Base-by-base conservation (phyloP, 2,329 filamentous ascomycete genomes). In the Ceratocystis colombiana region DNA sequence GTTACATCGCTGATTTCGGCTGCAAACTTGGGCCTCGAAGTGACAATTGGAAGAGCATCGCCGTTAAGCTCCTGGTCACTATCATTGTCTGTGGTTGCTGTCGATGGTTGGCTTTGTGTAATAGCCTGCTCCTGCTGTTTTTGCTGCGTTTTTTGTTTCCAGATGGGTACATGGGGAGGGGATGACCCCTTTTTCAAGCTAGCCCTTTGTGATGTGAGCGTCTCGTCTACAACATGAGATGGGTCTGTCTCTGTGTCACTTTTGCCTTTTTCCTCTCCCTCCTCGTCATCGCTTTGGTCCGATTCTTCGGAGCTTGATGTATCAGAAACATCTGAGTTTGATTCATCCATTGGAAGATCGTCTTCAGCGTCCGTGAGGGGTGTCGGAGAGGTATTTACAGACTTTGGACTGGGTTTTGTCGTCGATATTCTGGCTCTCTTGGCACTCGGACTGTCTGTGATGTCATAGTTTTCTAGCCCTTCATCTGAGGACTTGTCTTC, bases 1-100 rank as follows among this genome's bases (percentile, higher is more conserved):
- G 53, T 41, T 65, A 65, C 64, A 61, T 65, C 64, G 55, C 64
- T 65, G 55, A 62, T 65, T n/a, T 65, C 64, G 22, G 25, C 44
- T n/a, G 33, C 50, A 59, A 63, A 46, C 61, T 63, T 28, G 20
- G 61, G 22, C 44, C 15, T 28, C 17, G 41, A 44, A 33, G 30
- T 20, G 25, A 48, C 7, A 12, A 45, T 33, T 0, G 33, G 1
- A 50, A 4, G 22, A 7, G 5, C 20, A 37, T 37, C 28, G 25
- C 37, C 12, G 37, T 12, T 41, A 1, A 20, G 15, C 12, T 46
- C 22, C 5, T 46, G 8, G 5, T 22, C 3, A 17, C 6, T n/a
- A 7, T 64, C 46, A 17, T 41, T 20, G n/a, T 55, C 62, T 20
- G 30, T 55, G n/a, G 12, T 20, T 15, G 28, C 25, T 6, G 55